Evolutionary conservation across 768 basidiomycete species (phyloP), one percentile per base, ranked within the genome.

Genomic region (Neoboletus subvelutipes): DNA sequence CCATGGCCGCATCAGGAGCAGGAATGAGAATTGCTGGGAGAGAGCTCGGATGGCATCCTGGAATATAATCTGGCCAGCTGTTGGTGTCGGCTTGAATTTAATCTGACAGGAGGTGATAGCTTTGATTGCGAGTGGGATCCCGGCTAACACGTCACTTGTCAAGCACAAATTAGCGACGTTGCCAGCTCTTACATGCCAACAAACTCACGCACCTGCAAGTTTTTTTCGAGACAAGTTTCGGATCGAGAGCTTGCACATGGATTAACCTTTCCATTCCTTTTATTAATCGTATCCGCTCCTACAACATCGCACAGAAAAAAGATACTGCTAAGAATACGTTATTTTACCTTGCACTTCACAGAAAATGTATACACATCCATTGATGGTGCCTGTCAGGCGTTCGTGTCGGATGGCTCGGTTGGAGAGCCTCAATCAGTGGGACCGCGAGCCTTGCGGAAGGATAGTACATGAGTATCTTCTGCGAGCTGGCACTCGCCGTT

Each of bases 381-480:
- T 42, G 41, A 48, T 29, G 20, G 18, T 37, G 31, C 7, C 2
- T 18, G 18, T 59, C 37, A 53, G 12, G 51, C 29, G 18, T 28
- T 53, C 24, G 54, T 31, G 17, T 33, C 15, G 33, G 18, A 48
- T 33, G 54, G 36, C 28, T 15, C 46, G 18, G 52, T 28, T n/a
- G 51, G 48, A 3, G 60, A 43, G 15, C 57, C 56, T 28, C 52
- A 61, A 43, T 65, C 58, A 12, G 55, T 39, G 22, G 60, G 50
- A 28, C 54, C 40, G 18, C 63, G 70, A n/a, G 73, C 68, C 34
- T 83, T 71, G 59, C 79, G 79, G 67, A 86, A 88, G 3, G 86
- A 85, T 58, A 83, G 80, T 9, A 87, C 60, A 22, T 81, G 76
- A 10, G 79, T 75, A 37, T 81, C 80, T 57, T 76, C 77, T 15